Evolutionary conservation across 768 basidiomycete species (phyloP), one percentile per base, ranked within the genome.

Genomic region (Xerocomus brunneocitrinus): DNA sequence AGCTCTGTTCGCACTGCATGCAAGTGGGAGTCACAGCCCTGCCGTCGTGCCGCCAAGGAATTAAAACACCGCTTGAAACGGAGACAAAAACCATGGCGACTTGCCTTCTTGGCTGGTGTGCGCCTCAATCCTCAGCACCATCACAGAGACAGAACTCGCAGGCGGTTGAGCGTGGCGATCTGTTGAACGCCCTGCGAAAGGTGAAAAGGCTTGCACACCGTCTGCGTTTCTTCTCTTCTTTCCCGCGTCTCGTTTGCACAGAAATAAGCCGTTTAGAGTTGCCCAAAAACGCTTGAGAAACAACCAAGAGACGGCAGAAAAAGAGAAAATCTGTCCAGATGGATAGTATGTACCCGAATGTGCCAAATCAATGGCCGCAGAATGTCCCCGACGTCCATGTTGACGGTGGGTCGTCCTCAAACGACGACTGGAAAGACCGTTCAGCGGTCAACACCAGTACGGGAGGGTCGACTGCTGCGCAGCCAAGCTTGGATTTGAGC

Each of bases 291-390:
- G 73, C 73, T 71, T 73, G 67, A 74, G 72, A 74, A 40, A 40
- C 39, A 40, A 62, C 67, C 65, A 60, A 62, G 65, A 60, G 59
- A 58, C 67, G 62, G 58, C 70, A 70, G 67, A 69, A 68, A 70
- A 76, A 72, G 53, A 68, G 67, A 71, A 68, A 72, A 68, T 65
- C 66, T 64, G 64, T 72, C 70, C 68, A 60, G 66, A 69, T 68
- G 72, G 76, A 71, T 68, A 68, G 67, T 68, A 76, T 78, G 76
- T 78, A 72, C 70, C 64, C 74, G 64, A 74, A 69, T 71, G 71
- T 68, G 67, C 65, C 76, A 61, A 66, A 64, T 61, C 74, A 73
- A 65, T 69, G 71, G 66, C 65, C 68, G 58, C 74, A 71, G 65
- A 69, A 70, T 70, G 65, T 72, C 61, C 57, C 65, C 66, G 59